These are phyloP conservation scores for Panicum miliaceum DNA, from an alignment of 176 grass and related monocot species.

Conservation along the genomic window DNA sequence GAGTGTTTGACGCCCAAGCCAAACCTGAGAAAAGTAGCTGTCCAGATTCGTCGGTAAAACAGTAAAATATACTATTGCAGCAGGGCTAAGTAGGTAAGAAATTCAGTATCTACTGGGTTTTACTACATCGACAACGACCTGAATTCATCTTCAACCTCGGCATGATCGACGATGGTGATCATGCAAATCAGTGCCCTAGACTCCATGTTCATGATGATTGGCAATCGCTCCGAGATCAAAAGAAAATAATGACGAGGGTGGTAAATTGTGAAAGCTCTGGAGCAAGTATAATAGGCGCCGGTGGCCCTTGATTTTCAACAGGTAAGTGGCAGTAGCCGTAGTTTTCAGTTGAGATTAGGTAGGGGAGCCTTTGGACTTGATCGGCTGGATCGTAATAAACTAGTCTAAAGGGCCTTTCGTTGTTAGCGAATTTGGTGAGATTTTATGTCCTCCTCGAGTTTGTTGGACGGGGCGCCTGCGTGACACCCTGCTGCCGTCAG, in stretches of 20 bases:
- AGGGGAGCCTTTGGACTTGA: constrained; percentile 30
- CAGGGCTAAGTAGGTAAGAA: not conserved
- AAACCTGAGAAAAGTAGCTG: not conserved
- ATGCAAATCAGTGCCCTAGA: not conserved
- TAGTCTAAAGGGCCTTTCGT: constrained; percentile 29
- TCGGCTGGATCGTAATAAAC: constrained; percentile 26
- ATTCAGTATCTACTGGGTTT: not conserved
- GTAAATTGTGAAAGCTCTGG: not conserved
- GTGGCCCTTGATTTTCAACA: constrained; percentile 33
- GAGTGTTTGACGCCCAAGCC: not conserved
- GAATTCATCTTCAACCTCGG: constrained; percentile 31
- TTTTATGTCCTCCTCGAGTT: constrained; percentile 49
- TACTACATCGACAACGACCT: not conserved
- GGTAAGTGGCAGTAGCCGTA: not conserved
- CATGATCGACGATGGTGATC: not conserved
- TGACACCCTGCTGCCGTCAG: constrained; percentile 46
- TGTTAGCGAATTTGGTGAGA: constrained; percentile 56
- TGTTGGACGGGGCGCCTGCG: constrained; percentile 35
- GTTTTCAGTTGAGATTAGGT: constrained; percentile 46
- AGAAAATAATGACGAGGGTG: not conserved
- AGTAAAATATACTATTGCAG: not conserved
- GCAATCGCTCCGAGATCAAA: not conserved
- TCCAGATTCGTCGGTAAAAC: not conserved
- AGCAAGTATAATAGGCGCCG: not conserved
- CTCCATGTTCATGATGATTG: constrained; percentile 14